A percentile compares a stretch with the other conserved stretches of the same genome.
Conservation (phyloP, 257 asterid species). For the Solanum microdontum region DNA sequence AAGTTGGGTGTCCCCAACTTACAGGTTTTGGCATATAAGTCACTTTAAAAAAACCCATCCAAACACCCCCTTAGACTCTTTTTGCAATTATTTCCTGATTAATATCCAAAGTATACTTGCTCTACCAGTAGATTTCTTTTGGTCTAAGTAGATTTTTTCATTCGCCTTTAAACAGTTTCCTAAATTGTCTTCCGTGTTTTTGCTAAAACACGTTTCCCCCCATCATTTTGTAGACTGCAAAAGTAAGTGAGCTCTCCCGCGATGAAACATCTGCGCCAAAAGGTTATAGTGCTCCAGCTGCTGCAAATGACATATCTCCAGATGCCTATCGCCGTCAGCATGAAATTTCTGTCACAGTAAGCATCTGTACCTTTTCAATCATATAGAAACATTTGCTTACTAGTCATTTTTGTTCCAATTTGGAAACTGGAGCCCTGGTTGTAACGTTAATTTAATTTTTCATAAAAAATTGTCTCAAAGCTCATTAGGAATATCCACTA, state of each 20-base stretch:
- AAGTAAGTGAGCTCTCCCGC: conserved; percentile 32
- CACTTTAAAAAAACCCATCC: background rate
- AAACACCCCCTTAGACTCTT: background rate
- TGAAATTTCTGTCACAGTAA: conserved; percentile 78
- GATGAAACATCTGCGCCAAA: conserved; percentile 24
- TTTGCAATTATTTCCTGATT: background rate
- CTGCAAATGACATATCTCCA: conserved; percentile 38
- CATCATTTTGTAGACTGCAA: conserved; percentile 29
- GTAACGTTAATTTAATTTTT: background rate
- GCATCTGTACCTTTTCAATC: conserved; percentile 10
- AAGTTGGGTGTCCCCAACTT: background rate
- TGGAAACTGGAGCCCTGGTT: background rate
- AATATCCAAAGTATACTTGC: background rate
- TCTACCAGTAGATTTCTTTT: background rate
- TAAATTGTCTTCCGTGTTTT: background rate
- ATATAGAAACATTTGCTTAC: background rate
- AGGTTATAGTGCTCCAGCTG: conserved; percentile 21
- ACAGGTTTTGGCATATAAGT: background rate
- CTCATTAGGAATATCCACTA: too few species aligned
- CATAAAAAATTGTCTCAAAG: too few species aligned
- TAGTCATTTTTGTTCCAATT: background rate
- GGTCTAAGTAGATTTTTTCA: background rate
- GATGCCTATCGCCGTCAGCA: conserved; percentile 65
- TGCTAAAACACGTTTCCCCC: background rate
- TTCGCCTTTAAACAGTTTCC: background rate